Evolutionary conservation across 2,329 filamentous ascomycete species (phyloP), one percentile per base, ranked within the genome.

Genomic region (Trichocomaceae sp.): DNA sequence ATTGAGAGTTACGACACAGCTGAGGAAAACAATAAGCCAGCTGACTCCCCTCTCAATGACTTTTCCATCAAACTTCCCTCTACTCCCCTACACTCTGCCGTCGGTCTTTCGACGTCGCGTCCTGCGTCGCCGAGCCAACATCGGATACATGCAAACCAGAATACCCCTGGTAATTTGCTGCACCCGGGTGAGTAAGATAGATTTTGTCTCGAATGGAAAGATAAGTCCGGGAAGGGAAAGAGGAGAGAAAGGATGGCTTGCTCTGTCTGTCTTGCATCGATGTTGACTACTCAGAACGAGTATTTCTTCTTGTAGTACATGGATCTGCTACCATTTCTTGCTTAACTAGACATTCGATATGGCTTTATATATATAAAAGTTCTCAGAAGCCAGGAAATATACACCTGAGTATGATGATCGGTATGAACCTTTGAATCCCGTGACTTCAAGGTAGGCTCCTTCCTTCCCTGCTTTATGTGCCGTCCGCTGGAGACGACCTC

Each of bases 1-100:
- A 83, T 88, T 58, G 85, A 85, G 47, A 83, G 77, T 60, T 90
- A 87, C 65, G 90, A 96, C 68, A 93, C 95, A 72, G 82, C 83
- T 2, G 78, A 79, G 12, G 79, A 84, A 41, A 66, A 71, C 8
- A 62, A 49, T 52, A 58, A 52, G 22, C 64, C 64, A 1, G 62
- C 64, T 1, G 62, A 57, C 1, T 60, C 58, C 29, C 64, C 60
- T 31, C 69, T 72, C 20, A 73, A 79, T 41, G 72, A 78, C 58
- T 74, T 71, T 58, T 77, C 69, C 39, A 77, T 72, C 60, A 75
- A 72, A 61, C 69, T 72, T 52, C 75, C 72, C 44, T 71, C 66
- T 50, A 76, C 76, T 5, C 77, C 78, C 1, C 66, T 77, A 47
- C 72, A 77, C 49, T 72, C 71, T 13, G 75, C 65, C 37, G 64